Percentiles rank a stretch among this genome's conserved stretches.
These are phyloP conservation scores for Phanerochaete sordida DNA, from an alignment of 768 basidiomycete species.

Conservation along the genomic window DNA sequence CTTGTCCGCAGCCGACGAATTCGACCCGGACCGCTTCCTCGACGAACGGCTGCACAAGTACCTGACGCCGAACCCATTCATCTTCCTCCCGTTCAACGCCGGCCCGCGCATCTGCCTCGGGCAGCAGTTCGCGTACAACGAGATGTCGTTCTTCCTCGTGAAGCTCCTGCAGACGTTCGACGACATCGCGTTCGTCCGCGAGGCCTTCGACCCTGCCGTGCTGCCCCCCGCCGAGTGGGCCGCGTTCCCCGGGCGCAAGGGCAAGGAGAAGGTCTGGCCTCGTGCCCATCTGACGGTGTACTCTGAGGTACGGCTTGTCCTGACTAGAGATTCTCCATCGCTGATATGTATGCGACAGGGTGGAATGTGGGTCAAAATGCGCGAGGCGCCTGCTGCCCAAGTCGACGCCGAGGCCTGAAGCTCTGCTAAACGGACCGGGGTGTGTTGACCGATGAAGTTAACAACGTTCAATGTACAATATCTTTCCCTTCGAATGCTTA, in stretches of 20 bases:
- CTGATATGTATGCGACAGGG: constrained; percentile 17
- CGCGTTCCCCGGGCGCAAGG: constrained; percentile 32
- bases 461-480: no score
- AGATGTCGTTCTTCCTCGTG: constrained; percentile 49
- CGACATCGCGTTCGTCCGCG: constrained; percentile 33
- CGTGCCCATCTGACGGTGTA: constrained; percentile 40
- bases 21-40: constrained; percentile 64
- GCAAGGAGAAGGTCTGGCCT: constrained; percentile 36
- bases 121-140: constrained; percentile 52
- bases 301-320: constrained; percentile 22
- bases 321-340: neutral
- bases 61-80: constrained; percentile 58
- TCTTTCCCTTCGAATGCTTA: no score
- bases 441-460: no score
- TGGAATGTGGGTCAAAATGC: constrained; percentile 33
- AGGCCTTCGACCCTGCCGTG: constrained; percentile 30
- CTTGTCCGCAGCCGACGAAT: constrained; percentile 31
- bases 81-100: constrained; percentile 68
- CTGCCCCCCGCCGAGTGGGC: constrained; percentile 31
- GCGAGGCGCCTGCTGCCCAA: no score
- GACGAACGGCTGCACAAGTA: constrained; percentile 51
- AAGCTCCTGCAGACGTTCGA: constrained; percentile 47
- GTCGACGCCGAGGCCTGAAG: no score
- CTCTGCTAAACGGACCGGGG: no score
- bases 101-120: constrained; percentile 64